Percentiles rank a stretch among this genome's conserved stretches.
Conservation (phyloP, 1,139 yeast species). For the Geotrichum restrictum region DNA sequence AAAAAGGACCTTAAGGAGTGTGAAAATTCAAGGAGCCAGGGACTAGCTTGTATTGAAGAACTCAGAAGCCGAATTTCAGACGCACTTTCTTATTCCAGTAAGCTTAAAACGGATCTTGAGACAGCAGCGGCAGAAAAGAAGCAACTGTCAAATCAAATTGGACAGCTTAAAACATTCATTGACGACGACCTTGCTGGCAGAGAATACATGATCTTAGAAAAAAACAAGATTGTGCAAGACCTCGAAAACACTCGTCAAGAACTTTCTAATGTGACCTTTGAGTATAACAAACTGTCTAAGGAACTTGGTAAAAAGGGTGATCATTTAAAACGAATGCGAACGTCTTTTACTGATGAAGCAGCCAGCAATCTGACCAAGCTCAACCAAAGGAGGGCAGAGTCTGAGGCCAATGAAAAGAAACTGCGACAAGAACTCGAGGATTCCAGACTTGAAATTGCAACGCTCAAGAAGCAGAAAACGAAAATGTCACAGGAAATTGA, state of each 20-base stretch:
- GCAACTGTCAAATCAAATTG: conserved; percentile 23
- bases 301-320: conserved; percentile 29
- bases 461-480: conserved; percentile 42
- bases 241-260: conserved; percentile 27
- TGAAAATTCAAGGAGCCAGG: conserved; percentile 14
- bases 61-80: conserved; percentile 19
- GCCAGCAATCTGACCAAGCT: conserved; percentile 43
- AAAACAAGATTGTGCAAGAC: conserved; percentile 31
- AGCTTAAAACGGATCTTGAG: conserved; percentile 17
- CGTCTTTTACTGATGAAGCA: conserved; percentile 41
- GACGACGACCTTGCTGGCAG: conserved; percentile 26
- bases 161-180: conserved; percentile 26
- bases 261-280: conserved; percentile 26
- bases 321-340: conserved; percentile 40
- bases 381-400: conserved; percentile 34
- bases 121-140: conserved; percentile 15
- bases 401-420: conserved; percentile 43
- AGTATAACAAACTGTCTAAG: conserved; percentile 32
- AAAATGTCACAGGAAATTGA: conserved; percentile 79
- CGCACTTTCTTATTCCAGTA: conserved; percentile 17
- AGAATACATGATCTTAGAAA: conserved; percentile 28
- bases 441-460: conserved; percentile 26
- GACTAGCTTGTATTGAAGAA: conserved; percentile 15
- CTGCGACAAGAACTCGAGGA: conserved; percentile 34
- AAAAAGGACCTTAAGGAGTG: conserved; percentile 42